phyloP scores from a whole-genome alignment of 73 alveolate genomes.

The Tetrahymena elliotti region DNA sequence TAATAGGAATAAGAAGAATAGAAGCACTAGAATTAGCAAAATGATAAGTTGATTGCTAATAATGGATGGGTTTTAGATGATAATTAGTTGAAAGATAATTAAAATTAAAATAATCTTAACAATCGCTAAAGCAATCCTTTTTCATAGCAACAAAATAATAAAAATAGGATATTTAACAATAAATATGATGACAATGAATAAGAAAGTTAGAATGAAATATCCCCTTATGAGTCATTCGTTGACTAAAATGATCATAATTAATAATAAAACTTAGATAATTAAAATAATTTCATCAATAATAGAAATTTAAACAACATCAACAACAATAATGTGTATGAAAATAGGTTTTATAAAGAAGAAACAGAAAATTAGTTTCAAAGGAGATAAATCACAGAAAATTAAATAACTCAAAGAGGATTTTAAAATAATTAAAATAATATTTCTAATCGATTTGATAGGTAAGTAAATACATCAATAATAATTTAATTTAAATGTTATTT shows the following conservation, averaged over 20 bases:
- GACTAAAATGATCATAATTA: not conserved
- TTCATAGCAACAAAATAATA: not conserved
- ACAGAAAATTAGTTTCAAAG: not conserved
- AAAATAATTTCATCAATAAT: not conserved
- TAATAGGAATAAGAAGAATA: not conserved
- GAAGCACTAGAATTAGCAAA: not conserved
- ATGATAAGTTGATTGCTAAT: not conserved
- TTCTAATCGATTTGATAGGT: not conserved
- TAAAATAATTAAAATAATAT: not conserved
- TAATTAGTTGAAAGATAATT: not conserved
- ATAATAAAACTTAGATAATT: not conserved
- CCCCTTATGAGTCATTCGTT: not conserved
- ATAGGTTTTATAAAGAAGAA: not conserved
- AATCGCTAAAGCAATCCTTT: not conserved
- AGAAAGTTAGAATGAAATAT: not conserved
- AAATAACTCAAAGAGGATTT: not conserved
- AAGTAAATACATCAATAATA: not conserved
- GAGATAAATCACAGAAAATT: not conserved
- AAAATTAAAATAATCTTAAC: not conserved
- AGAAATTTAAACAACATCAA: no score
- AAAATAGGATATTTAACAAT: not conserved
- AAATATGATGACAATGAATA: not conserved
- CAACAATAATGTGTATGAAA: not conserved
- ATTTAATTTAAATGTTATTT: not conserved
- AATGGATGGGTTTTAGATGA: not conserved